Evolutionary conservation across 768 basidiomycete species (phyloP), one percentile per base, ranked within the genome.

Genomic region (Phanerochaete sordida): DNA sequence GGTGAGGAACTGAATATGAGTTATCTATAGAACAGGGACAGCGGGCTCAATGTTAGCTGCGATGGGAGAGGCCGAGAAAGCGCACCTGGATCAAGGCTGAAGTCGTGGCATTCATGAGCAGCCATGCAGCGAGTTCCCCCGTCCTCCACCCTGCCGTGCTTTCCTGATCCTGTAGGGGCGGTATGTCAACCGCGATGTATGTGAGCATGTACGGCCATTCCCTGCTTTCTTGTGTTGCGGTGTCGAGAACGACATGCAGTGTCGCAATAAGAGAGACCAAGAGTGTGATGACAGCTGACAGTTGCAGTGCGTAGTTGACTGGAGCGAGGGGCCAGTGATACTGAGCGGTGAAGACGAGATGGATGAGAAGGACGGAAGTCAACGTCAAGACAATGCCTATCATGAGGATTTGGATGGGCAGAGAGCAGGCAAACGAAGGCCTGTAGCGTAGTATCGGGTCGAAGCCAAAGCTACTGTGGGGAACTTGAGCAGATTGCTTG

Each of bases 1-100:
- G 7, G 97, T 96, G 56, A 99, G 80, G 73, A 98, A 98, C 72
- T 98, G 97, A 52, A 99, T 97, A 70, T 98, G 95, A 0, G 97
- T 96, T 52, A 94, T 90, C 93, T 98, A 68, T 26, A n/a, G 45
- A 31, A 51, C 13, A 54, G 47, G 50, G 31, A n/a, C 13, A 31
- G 23, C n/a, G 24, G 19, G n/a, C 31, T 48, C 44, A 57, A 57
- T 57, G 21, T n/a, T 7, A 53, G 51, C 13, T 43, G 39, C 4
- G 39, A 16, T 11, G 50, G 31, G n/a, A 31, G 31, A 31, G 23
- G n/a, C 28, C 19, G 30, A 37, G 53, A 15, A 39, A 35, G 31
- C 83, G 58, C 60, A 92, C 95, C 81, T 97, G 94, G 19, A 93
- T 90, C 49, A 95, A 74, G 11, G 85, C 89, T 1, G 89, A 89